These are phyloP conservation scores for Carex littledalei DNA, from an alignment of 176 grass and related monocot genomes.

Conservation along the genomic window DNA sequence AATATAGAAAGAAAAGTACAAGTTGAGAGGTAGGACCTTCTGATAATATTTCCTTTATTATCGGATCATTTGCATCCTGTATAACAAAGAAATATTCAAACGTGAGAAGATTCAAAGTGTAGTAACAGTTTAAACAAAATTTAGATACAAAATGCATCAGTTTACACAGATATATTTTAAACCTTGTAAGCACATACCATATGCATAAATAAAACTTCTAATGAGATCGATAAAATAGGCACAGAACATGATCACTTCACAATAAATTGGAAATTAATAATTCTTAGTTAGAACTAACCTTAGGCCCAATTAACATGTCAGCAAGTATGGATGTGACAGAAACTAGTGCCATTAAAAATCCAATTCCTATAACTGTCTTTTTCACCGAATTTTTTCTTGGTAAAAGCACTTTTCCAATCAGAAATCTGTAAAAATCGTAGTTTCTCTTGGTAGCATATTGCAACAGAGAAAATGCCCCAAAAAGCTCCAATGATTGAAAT, in stretches of 20 bases:
- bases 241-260: background rate
- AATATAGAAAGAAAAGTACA: constrained; percentile 54
- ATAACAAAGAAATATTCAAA: constrained; percentile 23
- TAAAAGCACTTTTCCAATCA: constrained; percentile 31
- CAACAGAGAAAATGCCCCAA: constrained; percentile 41
- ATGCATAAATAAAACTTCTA: background rate
- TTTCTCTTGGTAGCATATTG: constrained; percentile 39
- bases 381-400: constrained; percentile 43
- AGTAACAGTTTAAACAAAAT: background rate
- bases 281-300: constrained; percentile 37
- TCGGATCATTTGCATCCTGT: constrained; percentile 64
- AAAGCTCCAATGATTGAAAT: constrained; percentile 55
- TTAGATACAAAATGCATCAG: background rate
- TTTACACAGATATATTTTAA: background rate
- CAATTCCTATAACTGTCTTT: constrained; percentile 41
- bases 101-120: background rate
- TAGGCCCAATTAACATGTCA: constrained; percentile 46
- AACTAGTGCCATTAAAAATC: constrained; percentile 49
- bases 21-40: constrained; percentile 32
- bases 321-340: constrained; percentile 47
- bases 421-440: constrained; percentile 32
- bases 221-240: background rate
- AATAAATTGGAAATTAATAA: constrained; percentile 9
- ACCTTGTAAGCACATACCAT: background rate
- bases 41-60: constrained; percentile 61